phyloP scores from a whole-genome alignment of 352 stramenopile genomes.

The Ochromonadaceae sp. region DNA sequence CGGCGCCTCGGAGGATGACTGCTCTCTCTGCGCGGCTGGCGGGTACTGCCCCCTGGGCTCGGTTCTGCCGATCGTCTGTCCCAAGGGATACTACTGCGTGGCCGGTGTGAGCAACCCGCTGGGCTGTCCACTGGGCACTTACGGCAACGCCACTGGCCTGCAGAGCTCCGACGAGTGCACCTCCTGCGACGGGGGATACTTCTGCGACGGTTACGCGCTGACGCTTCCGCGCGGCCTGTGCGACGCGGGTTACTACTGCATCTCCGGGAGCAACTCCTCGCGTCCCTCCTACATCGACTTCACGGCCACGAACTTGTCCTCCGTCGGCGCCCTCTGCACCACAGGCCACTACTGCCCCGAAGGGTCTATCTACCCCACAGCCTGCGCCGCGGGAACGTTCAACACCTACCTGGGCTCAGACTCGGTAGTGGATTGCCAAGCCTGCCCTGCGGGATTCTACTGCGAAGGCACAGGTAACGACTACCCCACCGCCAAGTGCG shows the following conservation, averaged over 20 bases:
- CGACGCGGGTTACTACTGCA: slow-evolving; percentile 62
- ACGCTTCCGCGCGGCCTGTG: slow-evolving; percentile 55
- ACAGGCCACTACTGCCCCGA: slow-evolving; percentile 56
- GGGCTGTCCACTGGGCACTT: slow-evolving; percentile 69
- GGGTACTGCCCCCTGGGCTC: slow-evolving; percentile 27
- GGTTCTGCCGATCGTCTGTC: slow-evolving; percentile 45
- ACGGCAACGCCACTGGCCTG: slow-evolving; percentile 53
- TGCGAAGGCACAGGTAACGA: slow-evolving; percentile 45
- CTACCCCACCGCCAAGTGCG: slow-evolving; percentile 47
- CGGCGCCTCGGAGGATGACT: background rate
- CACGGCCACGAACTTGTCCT: slow-evolving; percentile 14
- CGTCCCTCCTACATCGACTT: slow-evolving; percentile 43
- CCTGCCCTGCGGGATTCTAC: slow-evolving; percentile 60
- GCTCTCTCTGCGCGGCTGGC: slow-evolving; percentile 11
- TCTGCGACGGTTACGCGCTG: slow-evolving; percentile 63
- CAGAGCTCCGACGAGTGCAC: slow-evolving; percentile 59
- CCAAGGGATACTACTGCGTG: slow-evolving; percentile 61
- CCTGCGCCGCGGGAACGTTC: slow-evolving; percentile 64
- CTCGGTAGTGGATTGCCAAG: slow-evolving; percentile 26
- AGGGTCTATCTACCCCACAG: slow-evolving; percentile 28
- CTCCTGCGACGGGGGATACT: slow-evolving; percentile 63
- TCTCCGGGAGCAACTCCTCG: slow-evolving; percentile 61
- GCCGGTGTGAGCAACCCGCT: slow-evolving; percentile 51
- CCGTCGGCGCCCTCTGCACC: slow-evolving; percentile 39
- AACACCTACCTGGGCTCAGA: slow-evolving; percentile 43